Percentiles rank a stretch among this genome's conserved stretches.
Evolutionary conservation across 2,329 filamentous ascomycete genomes (phyloP).

Genomic region (Talaromyces rugulosus): DNA sequence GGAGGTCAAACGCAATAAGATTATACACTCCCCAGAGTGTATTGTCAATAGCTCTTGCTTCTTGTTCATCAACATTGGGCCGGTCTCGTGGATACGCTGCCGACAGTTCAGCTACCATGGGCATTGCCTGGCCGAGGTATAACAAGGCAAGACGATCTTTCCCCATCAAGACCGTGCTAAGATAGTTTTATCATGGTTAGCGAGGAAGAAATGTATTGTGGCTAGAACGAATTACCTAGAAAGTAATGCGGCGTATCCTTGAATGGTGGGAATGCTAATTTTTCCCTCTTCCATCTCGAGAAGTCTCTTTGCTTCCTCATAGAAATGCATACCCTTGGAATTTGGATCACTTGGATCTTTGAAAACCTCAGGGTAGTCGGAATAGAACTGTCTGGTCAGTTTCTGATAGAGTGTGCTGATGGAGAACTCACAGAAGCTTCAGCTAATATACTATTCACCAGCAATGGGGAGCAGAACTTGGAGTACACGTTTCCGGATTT

Average conservation of each 20-base stretch:
- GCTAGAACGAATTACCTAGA: constrained; percentile 20
- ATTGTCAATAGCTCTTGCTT: constrained; percentile 11
- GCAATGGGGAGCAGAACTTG: constrained; percentile 30
- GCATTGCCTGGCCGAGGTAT: constrained; percentile 23
- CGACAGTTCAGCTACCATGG: constrained; percentile 21
- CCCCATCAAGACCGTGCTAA: constrained; percentile 28
- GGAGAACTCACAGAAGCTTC: constrained; percentile 25
- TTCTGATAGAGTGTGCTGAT: too few species aligned
- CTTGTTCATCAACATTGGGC: constrained; percentile 14
- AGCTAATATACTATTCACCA: constrained; percentile 32
- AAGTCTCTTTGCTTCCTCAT: constrained; percentile 28
- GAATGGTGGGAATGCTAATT: constrained; percentile 26
- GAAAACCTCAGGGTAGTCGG: constrained; percentile 23
- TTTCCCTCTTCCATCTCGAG: constrained; percentile 27
- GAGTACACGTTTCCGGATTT: constrained; percentile 21
- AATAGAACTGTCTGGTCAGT: constrained; percentile 22
- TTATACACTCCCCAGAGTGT: constrained; percentile 14
- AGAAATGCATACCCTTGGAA: constrained; percentile 27
- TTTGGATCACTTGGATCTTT: constrained; percentile 16
- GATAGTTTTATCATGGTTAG: background rate
- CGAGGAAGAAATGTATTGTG: background rate
- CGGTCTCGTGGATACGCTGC: constrained; percentile 12
- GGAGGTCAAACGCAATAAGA: constrained; percentile 13
- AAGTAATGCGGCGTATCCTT: constrained; percentile 28
- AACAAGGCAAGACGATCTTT: constrained; percentile 29